phyloP scores from a whole-genome alignment of 306 rosid genomes.

The Adenanthera pavonina region DNA sequence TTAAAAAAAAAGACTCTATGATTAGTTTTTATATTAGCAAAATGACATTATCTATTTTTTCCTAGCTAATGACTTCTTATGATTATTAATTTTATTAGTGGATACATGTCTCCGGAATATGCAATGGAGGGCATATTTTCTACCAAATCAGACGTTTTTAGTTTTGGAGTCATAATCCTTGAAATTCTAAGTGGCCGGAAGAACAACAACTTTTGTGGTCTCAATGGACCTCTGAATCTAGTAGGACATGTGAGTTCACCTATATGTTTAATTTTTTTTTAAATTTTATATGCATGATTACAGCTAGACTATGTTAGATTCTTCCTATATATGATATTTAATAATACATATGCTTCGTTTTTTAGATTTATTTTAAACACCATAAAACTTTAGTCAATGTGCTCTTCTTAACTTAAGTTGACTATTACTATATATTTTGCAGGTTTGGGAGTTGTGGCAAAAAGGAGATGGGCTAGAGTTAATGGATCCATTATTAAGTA shows the following conservation, averaged over 20 bases:
- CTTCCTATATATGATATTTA: not conserved
- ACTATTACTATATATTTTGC: not conserved
- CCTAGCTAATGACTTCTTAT: not conserved
- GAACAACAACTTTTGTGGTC: conserved; percentile 30
- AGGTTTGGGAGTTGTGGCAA: conserved; percentile 1
- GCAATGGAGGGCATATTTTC: conserved; percentile 41
- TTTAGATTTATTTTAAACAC: too few species aligned
- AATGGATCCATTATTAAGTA: not conserved
- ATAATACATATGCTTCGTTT: too few species aligned
- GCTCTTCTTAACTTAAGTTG: not conserved
- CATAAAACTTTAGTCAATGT: too few species aligned
- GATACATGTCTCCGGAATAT: conserved; percentile 24
- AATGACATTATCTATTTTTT: not conserved
- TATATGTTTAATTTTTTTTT: too few species aligned
- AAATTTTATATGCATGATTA: not conserved
- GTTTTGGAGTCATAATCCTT: conserved; percentile 37
- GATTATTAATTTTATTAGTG: not conserved
- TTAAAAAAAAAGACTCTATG: not conserved
- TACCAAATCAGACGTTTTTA: conserved; percentile 39
- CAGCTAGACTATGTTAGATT: not conserved
- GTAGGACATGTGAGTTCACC: conserved; percentile 40
- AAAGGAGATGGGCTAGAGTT: not conserved
- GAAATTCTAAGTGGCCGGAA: conserved; percentile 46
- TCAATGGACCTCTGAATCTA: conserved; percentile 21
- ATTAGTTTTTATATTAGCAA: not conserved